These are phyloP conservation scores for Ophiocordyceps camponoti-leonardi DNA, from an alignment of 2,329 filamentous ascomycete genomes.

Conservation along the genomic window DNA sequence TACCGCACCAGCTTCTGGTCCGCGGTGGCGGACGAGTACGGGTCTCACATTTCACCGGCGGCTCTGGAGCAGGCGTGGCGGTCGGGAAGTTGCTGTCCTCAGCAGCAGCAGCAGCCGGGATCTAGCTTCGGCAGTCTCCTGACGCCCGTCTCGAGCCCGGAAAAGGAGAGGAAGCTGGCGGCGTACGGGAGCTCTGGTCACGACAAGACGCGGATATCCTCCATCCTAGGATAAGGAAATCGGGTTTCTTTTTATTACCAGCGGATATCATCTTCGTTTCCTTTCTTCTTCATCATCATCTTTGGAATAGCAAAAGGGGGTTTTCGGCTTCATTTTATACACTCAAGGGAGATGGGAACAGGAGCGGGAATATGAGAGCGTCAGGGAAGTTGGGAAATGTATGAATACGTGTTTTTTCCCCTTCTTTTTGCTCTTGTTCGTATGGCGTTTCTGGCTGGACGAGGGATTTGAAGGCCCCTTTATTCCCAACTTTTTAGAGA, in stretches of 20 bases:
- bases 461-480: no score
- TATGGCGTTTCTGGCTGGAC: no score
- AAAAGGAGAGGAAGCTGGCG: slow-evolving; percentile 23
- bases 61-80: slow-evolving; percentile 58
- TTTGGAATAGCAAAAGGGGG: no score
- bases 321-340: no score
- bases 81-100: slow-evolving; percentile 24
- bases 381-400: no score
- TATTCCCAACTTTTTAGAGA: no score
- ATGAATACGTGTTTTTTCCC: no score
- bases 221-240: slow-evolving; percentile 34
- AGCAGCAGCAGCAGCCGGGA: slow-evolving; percentile 7
- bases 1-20: slow-evolving; percentile 61
- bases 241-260: neutral
- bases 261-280: no score
- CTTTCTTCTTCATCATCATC: neutral
- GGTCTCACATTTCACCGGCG: slow-evolving; percentile 40
- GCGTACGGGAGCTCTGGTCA: slow-evolving; percentile 18
- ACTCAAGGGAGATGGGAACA: no score
- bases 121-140: slow-evolving; percentile 23
- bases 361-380: no score
- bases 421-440: no score
- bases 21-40: slow-evolving; percentile 55
- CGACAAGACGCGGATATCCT: slow-evolving; percentile 45
- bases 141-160: slow-evolving; percentile 34